Evolutionary conservation across 192 early-diverging fungal species (phyloP).

Genomic region (Spizellomyces punctatus): DNA sequence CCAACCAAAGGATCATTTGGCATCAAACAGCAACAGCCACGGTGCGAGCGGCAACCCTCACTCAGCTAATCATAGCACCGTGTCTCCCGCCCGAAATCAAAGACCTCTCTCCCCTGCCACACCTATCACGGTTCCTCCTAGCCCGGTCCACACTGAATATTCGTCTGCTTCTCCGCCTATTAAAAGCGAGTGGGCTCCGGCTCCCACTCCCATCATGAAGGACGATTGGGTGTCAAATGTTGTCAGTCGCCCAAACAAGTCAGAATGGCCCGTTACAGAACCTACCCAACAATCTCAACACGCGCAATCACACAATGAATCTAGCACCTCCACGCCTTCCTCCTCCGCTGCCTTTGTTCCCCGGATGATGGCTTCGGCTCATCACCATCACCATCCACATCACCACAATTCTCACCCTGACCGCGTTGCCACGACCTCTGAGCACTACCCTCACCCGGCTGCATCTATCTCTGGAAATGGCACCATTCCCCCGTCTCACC

Average conservation of each 20-base stretch:
- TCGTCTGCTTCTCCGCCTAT: background rate
- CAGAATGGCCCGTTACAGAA: too few species aligned
- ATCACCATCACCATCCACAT: background rate
- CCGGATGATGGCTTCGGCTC: background rate
- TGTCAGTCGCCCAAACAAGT: too few species aligned
- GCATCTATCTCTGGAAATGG: background rate
- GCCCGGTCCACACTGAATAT: conserved; percentile 1
- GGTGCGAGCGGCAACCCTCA: background rate
- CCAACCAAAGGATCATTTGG: background rate
- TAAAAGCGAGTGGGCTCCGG: background rate
- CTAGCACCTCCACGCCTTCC: too few species aligned
- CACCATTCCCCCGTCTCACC: conserved; percentile 2
- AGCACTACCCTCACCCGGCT: background rate
- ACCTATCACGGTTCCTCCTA: background rate
- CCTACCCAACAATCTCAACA: too few species aligned
- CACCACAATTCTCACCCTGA: background rate
- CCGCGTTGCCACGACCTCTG: background rate
- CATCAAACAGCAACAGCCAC: too few species aligned
- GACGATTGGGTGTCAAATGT: background rate
- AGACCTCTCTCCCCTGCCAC: background rate
- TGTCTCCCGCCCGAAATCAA: background rate
- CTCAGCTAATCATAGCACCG: background rate
- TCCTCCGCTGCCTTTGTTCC: too few species aligned
- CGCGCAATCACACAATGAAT: too few species aligned
- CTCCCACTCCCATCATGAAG: background rate